These are phyloP conservation scores for Trichoderma harzianum DNA, from an alignment of 2,329 filamentous ascomycete genomes.

Conservation along the genomic window DNA sequence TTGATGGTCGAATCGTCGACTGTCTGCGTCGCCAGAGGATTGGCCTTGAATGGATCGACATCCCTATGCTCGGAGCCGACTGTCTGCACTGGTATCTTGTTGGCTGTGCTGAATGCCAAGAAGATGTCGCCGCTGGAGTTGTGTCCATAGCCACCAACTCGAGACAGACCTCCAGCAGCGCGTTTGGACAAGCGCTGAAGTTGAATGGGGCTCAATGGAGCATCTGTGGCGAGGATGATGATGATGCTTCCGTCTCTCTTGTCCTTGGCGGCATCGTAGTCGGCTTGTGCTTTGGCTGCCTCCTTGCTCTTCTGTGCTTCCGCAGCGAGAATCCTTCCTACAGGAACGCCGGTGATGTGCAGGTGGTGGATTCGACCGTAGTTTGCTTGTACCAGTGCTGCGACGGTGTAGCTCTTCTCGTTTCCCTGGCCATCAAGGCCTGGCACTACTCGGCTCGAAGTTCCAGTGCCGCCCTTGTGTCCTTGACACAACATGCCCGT, in stretches of 20 bases:
- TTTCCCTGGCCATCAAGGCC: constrained; percentile 32
- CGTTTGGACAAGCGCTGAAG: constrained; percentile 54
- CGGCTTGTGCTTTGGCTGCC: constrained; percentile 35
- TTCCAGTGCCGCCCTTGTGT: constrained; percentile 62
- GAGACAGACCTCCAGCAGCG: constrained; percentile 54
- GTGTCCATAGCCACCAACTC: constrained; percentile 55
- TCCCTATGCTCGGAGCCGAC: constrained; percentile 18
- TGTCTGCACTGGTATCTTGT: constrained; percentile 31
- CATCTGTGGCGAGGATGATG: constrained; percentile 56
- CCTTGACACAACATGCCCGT: constrained; percentile 61
- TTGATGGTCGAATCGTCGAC: constrained; percentile 60
- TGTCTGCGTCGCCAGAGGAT: constrained; percentile 27
- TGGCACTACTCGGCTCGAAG: constrained; percentile 44
- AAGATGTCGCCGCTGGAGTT: constrained; percentile 61
- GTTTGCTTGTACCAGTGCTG: constrained; percentile 58
- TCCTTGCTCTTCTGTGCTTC: background rate
- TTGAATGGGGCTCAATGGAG: constrained; percentile 53
- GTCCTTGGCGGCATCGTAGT: constrained; percentile 37
- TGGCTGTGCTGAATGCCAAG: constrained; percentile 59
- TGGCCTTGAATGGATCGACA: constrained; percentile 42
- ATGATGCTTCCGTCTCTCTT: constrained; percentile 60
- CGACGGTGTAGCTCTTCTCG: constrained; percentile 50
- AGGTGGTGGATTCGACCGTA: constrained; percentile 55
- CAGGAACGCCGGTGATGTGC: constrained; percentile 53
- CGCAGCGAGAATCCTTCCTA: constrained; percentile 49